Evolutionary conservation across 2,329 filamentous ascomycete genomes (phyloP), one percentile per base, ranked within the genome.

Genomic region (Colletotrichum musae): DNA sequence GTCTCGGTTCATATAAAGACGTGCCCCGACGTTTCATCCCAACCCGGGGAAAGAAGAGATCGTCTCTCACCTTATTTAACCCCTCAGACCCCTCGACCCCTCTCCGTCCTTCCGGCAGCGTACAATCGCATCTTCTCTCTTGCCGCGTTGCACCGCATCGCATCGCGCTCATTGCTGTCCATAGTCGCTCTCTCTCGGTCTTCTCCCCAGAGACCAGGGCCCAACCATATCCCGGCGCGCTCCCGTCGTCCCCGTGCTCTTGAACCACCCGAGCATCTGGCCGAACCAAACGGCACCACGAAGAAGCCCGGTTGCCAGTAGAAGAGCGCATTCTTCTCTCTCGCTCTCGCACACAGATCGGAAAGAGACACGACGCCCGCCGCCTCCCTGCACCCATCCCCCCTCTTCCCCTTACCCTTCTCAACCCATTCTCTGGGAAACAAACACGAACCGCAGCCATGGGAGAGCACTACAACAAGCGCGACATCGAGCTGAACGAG

Each of bases 401-500:
- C 50, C 10, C 28, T 26, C 36, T 50, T n/a, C 24, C 36, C 59
- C 45, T 32, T 51, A 21, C 39, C 47, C 36, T 36, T 36, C 32
- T 3, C 32, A 36, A 36, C 32, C 32, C 32, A 36, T 36, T 10
- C 32, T 36, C 32, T 36, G 32, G 32, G 5, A 43, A n/a, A 16
- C 41, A 43, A 10, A n/a, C 41, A 43, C 47, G 41, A 41, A 18
- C 28, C 58, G 26, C 10, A 66, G 64, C n/a, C 56, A 71, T 71
- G 70, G 68, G 48, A 26, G 53, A 43, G 18, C 48, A 24, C 32
- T 32, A 70, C 62, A 51, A 39, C 18, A 71, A 70, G 58, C 58
- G 57, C 12, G 70, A 72, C 43, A 36, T 57, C 21, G 70, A 72
- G 57, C 48, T 71, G 43, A 58, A 58, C 32, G 71, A 70, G 45